These are phyloP conservation scores for Clitoria ternatea DNA, from an alignment of 306 rosid genomes.

Conservation along the genomic window DNA sequence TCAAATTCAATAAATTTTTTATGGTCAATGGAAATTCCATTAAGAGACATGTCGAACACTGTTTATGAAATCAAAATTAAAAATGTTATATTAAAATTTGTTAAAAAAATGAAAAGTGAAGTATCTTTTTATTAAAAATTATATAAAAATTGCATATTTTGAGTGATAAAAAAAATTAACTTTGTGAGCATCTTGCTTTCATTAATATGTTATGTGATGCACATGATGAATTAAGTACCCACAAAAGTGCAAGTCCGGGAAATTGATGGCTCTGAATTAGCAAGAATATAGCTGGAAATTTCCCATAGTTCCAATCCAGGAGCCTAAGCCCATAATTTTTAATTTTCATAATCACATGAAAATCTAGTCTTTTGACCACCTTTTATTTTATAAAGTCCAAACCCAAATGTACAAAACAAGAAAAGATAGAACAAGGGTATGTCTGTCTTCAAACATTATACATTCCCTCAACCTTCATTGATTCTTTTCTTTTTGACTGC, in stretches of 20 bases:
- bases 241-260: constrained; percentile 19
- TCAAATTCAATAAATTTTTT: no score
- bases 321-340: constrained; percentile 7
- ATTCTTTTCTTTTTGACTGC: constrained; percentile 47
- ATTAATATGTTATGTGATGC: neutral
- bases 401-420: constrained; percentile 37
- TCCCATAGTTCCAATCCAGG: constrained; percentile 14
- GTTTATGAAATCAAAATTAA: no score
- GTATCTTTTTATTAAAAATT: no score
- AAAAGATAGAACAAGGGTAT: constrained; percentile 17
- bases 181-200: no score
- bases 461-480: constrained; percentile 46
- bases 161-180: no score
- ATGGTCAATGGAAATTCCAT: no score
- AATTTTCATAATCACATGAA: constrained; percentile 12
- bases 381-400: constrained; percentile 27
- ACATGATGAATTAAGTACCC: constrained; percentile 15
- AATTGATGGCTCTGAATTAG: constrained; percentile 34
- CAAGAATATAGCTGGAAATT: neutral
- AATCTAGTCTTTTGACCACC: constrained; percentile 19
- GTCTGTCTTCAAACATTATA: constrained; percentile 29
- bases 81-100: no score
- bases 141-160: no score
- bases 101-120: no score
- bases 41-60: no score